Conservation (phyloP, 2,329 filamentous ascomycete species). For the Clathrospora elynae region DNA sequence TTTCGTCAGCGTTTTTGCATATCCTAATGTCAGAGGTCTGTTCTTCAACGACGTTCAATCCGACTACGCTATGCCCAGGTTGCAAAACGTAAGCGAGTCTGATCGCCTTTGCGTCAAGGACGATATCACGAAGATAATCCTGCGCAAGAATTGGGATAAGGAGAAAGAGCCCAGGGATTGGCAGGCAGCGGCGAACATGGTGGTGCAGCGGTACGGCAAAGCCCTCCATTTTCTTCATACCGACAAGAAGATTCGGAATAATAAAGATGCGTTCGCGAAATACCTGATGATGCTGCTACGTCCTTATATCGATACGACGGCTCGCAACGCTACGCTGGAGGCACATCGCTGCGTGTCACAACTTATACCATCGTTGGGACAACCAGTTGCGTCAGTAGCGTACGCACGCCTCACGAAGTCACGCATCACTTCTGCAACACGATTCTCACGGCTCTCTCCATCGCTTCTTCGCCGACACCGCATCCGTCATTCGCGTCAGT, state of each 20-base stretch:
- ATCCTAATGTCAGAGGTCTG: slow-evolving; percentile 46
- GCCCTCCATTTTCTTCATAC: slow-evolving; percentile 53
- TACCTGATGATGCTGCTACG: slow-evolving; percentile 39
- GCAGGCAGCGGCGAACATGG: slow-evolving; percentile 70
- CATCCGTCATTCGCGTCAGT: slow-evolving; percentile 6
- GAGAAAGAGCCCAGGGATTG: slow-evolving; percentile 55
- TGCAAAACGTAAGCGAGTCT: slow-evolving; percentile 41
- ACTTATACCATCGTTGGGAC: slow-evolving; percentile 46
- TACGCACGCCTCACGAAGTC: slow-evolving; percentile 40
- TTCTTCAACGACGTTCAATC: slow-evolving; percentile 45
- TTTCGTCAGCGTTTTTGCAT: slow-evolving; percentile 56
- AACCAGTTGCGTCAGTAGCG: slow-evolving; percentile 28
- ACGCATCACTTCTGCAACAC: slow-evolving; percentile 42
- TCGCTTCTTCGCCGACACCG: slow-evolving; percentile 14
- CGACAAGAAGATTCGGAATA: slow-evolving; percentile 18
- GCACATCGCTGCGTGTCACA: slow-evolving; percentile 56
- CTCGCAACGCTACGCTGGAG: slow-evolving; percentile 48
- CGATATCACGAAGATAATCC: slow-evolving; percentile 55
- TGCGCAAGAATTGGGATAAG: slow-evolving; percentile 28
- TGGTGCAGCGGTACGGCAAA: slow-evolving; percentile 66
- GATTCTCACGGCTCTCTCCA: slow-evolving; percentile 34
- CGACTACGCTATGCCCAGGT: slow-evolving; percentile 46
- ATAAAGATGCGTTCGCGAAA: slow-evolving; percentile 26
- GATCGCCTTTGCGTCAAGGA: slow-evolving; percentile 47
- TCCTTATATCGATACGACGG: slow-evolving; percentile 49